Base-by-base conservation (phyloP, 352 stramenopile genomes). In the Globisporangium orthogonon region DNA sequence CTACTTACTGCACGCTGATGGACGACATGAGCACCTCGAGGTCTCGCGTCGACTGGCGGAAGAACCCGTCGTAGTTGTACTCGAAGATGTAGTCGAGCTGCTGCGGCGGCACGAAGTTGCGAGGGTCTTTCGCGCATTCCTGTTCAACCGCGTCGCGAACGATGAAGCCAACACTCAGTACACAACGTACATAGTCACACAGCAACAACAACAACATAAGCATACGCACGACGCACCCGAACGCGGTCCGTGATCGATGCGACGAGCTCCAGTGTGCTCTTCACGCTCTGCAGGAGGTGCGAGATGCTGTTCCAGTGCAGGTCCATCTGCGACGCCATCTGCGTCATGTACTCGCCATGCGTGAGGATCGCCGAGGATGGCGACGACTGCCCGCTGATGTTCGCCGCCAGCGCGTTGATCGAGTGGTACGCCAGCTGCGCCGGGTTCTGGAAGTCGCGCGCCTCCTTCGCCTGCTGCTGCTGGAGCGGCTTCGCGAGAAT, bases 1-100 rank as follows among this genome's bases (percentile, higher is more conserved):
- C 47, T 4, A 10, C 29, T 52, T 37, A 37, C 28, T n/a, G 49
- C 44, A 59, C 52, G 31, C 78, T 64, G 56, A 91, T 87, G 2
- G 78, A 87, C 23, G 65, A 52, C 46, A 87, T 60, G 39, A 91
- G 66, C 50, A 75, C 61, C 55, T 89, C 74, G 45, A 91, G 77
- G 61, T 91, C 82, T 43, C 71, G 76, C 28, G 79, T 91, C 18
- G 80, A 85, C 71, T 89, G 79, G 39, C 79, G 77, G 67, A 91
- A 91, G 45, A 91, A 91, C 28, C 82, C 82, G 57, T 89, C 77
- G 65, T 91, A 91, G 69, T 91, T 91, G 62, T 87, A 91, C 79
- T 91, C 84, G 84, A 94, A 94, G 72, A 94, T 94, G 70, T 94
- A 94, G 62, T 91, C 84, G 50, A 94, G 67, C 60, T 91, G 82